Evolutionary conservation across 768 basidiomycete species (phyloP), one percentile per base, ranked within the genome.

Genomic region (Mycena galericulata): DNA sequence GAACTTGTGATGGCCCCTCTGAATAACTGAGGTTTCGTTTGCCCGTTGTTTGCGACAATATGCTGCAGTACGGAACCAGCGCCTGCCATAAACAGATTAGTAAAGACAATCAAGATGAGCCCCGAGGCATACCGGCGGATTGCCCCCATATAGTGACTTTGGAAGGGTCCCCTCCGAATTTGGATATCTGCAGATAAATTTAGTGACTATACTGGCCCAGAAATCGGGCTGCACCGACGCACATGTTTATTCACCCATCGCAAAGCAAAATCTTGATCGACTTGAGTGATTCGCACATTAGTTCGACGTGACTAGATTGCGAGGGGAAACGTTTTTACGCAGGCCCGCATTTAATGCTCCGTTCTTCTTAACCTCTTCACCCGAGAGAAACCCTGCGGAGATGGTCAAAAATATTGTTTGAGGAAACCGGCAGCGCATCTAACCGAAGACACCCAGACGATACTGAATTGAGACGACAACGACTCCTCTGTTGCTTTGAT

Each of bases 1-100:
- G n/a, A n/a, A n/a, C n/a, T n/a, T n/a, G n/a, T n/a, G n/a, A n/a
- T n/a, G n/a, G n/a, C n/a, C n/a, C n/a, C n/a, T n/a, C n/a, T 68
- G 62, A 81, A 81, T 1, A 81, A 51, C 15, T 75, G 72, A 1
- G 79, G 80, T 30, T 75, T 57, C 1, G 77, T 81, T 45, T 76
- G 69, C 9, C 80, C 80, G 26, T 69, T 71, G 20, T 79, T 63
- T n/a, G 79, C 79, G 14, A 80, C 67, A 18, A 79, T 9, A 18
- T 80, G 79, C 32, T 80, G 79, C 15, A 80, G 24, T 18, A 80
- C 79, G 2, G 79, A 79, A 14, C 78, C 79, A n/a, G 72, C 79
- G 55, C 79, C 78, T 78, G 41, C 29, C 20, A 27, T 4, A 30
- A 18, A 27, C 12, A 12, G 6, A 20, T 49, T 20, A 53, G 38